Percentiles rank a stretch among this genome's conserved stretches.
Evolutionary conservation across 2,329 filamentous ascomycete genomes (phyloP).

Genomic region (Calonectria honghensis): DNA sequence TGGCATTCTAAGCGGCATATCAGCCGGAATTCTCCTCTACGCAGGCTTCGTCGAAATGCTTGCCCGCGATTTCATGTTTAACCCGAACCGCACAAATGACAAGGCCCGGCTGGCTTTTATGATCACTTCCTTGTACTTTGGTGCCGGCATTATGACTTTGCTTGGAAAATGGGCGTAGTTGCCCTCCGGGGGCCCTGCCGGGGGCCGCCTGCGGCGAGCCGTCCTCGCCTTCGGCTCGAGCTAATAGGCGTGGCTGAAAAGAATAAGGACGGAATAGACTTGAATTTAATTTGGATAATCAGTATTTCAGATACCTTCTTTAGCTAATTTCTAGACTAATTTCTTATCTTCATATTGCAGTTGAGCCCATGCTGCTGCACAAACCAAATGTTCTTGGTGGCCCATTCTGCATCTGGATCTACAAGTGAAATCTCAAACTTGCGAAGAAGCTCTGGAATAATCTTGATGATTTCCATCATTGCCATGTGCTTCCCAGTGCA

Average conservation of each 20-base stretch:
- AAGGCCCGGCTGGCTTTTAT: not conserved
- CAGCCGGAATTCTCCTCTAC: conserved; percentile 4
- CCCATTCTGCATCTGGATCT: conserved; percentile 22
- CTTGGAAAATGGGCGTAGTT: conserved; percentile 3
- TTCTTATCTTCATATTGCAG: conserved; percentile 30
- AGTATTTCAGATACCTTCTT: not conserved
- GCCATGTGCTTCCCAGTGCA: conserved; percentile 66
- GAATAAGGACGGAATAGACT: not conserved
- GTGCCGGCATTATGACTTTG: not conserved
- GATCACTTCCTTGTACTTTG: not conserved
- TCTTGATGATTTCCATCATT: conserved; percentile 61
- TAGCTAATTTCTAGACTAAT: not conserved
- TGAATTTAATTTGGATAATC: not conserved
- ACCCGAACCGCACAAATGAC: conserved; percentile 16
- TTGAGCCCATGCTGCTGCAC: conserved; percentile 34
- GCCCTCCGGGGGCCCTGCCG: not conserved
- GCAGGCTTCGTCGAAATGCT: conserved; percentile 16
- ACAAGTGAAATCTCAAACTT: conserved; percentile 30
- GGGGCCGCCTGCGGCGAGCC: not conserved
- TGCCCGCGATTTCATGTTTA: conserved; percentile 4
- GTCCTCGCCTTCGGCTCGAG: not conserved
- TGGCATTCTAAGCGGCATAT: not conserved
- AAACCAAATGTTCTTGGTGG: conserved; percentile 38
- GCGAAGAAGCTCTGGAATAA: conserved; percentile 30
- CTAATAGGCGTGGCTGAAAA: not conserved